phyloP scores from a whole-genome alignment of 2,329 filamentous ascomycete genomes.

The Fusarium odoratissimum region DNA sequence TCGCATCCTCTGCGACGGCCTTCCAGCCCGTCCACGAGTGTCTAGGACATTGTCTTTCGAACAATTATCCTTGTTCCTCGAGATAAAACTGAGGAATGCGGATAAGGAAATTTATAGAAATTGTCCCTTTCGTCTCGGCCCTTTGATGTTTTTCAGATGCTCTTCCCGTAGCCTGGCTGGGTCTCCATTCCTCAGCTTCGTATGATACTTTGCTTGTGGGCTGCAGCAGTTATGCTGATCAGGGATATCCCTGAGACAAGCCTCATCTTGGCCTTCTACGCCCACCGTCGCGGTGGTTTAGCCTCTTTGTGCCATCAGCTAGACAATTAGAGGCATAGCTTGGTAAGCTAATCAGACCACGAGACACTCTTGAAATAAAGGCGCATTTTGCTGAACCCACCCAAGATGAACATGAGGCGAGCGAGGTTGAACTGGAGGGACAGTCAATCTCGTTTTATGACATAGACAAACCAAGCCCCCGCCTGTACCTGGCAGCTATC shows the following conservation, averaged over 20 bases:
- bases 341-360: slow-evolving; percentile 30
- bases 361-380: slow-evolving; percentile 40
- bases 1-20: slow-evolving; percentile 13
- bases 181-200: slow-evolving; percentile 43
- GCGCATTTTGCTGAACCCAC: slow-evolving; percentile 30
- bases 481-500: slow-evolving; percentile 14
- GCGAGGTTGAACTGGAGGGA: slow-evolving; percentile 16
- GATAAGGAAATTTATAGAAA: slow-evolving; percentile 14
- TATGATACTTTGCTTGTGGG: slow-evolving; percentile 9
- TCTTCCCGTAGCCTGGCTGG: slow-evolving; percentile 11
- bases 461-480: slow-evolving; percentile 2
- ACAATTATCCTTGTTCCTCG: not conserved
- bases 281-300: slow-evolving; percentile 29
- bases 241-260: slow-evolving; percentile 45
- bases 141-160: slow-evolving; percentile 1
- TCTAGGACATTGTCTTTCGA: not conserved
- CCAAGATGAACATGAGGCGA: slow-evolving; percentile 24
- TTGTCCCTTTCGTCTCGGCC: slow-evolving; percentile 10
- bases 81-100: slow-evolving; percentile 29
- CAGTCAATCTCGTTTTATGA: slow-evolving; percentile 17
- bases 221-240: slow-evolving; percentile 20
- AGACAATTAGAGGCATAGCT: slow-evolving; percentile 30
- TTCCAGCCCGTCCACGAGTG: slow-evolving; percentile 4
- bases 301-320: slow-evolving; percentile 33
- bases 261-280: slow-evolving; percentile 39